phyloP scores from a whole-genome alignment of 75 land plant genomes.

The Azolla pinnata region DNA sequence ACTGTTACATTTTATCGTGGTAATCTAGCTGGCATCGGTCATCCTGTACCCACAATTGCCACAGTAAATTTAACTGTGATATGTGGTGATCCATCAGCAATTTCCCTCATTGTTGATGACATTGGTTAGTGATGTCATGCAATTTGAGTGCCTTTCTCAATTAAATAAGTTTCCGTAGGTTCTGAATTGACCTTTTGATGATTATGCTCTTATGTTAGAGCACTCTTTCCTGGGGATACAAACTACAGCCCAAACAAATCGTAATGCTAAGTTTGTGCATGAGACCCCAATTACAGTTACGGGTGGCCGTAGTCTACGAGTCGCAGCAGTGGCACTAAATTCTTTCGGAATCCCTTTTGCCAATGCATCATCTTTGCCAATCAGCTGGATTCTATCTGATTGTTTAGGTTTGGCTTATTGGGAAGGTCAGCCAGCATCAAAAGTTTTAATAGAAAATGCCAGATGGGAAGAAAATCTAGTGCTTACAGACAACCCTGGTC shows the following conservation, averaged over 20 bases:
- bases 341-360: conserved; percentile 58
- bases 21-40: conserved; percentile 56
- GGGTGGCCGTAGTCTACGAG: conserved; percentile 55
- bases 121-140: too few species aligned
- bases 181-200: too few species aligned
- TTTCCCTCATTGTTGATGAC: conserved; percentile 59
- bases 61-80: conserved; percentile 35
- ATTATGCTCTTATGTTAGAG: too few species aligned
- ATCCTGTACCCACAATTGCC: conserved; percentile 48
- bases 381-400: conserved; percentile 53
- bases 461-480: conserved; percentile 68
- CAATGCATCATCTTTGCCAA: conserved; percentile 69
- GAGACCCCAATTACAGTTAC: conserved; percentile 48
- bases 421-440: conserved; percentile 23
- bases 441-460: conserved; percentile 4
- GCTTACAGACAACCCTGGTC: conserved; percentile 57
- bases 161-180: too few species aligned
- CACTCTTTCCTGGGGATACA: too few species aligned
- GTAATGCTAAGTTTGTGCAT: conserved; percentile 27
- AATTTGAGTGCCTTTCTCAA: too few species aligned
- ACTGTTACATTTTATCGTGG: conserved; percentile 72
- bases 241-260: conserved; percentile 40
- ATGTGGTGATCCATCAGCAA: conserved; percentile 59
- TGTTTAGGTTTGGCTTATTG: conserved; percentile 63
- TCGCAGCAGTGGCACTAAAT: conserved; percentile 74